A percentile compares a stretch with the other conserved stretches of the same genome.
Evolutionary conservation across 345 rosid species (phyloP).

Genomic region (Mercurialis annua): DNA sequence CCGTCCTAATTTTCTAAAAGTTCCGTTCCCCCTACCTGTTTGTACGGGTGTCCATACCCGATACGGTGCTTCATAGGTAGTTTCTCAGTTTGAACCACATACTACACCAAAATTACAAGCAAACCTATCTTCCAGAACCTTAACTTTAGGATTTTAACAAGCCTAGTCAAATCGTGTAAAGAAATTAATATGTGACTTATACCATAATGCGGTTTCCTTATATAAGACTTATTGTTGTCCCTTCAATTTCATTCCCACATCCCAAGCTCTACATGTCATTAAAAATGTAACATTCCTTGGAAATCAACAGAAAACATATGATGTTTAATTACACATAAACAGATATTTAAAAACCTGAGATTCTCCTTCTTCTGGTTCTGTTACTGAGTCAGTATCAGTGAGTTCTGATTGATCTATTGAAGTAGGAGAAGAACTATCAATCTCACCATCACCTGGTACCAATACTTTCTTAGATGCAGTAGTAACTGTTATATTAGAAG

Average conservation of each 20-base stretch:
- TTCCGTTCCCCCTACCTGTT: too few relatives aligned
- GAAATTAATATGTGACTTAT: neutral
- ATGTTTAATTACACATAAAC: neutral
- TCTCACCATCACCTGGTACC: constrained; percentile 44
- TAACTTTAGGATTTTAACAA: neutral
- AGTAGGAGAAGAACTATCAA: constrained; percentile 45
- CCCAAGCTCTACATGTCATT: neutral
- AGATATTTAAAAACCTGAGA: constrained; percentile 43
- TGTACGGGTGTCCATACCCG: too few relatives aligned
- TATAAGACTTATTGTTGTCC: neutral
- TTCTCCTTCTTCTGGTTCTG: too few relatives aligned
- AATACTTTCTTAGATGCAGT: constrained; percentile 61
- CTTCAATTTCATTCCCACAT: neutral
- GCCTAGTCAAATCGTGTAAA: neutral
- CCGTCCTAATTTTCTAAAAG: too few relatives aligned
- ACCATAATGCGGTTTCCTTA: neutral
- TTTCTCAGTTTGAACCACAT: neutral
- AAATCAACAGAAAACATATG: neutral
- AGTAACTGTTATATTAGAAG: constrained; percentile 47
- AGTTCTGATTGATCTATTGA: constrained; percentile 44
- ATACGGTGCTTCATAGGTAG: too few relatives aligned
- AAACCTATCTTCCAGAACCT: neutral
- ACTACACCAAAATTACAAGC: neutral
- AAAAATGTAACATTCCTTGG: neutral
- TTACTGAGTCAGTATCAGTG: constrained; percentile 32